These are phyloP conservation scores for Vitis rupestris DNA, from an alignment of 164 flowering plant genomes.

Conservation along the genomic window DNA sequence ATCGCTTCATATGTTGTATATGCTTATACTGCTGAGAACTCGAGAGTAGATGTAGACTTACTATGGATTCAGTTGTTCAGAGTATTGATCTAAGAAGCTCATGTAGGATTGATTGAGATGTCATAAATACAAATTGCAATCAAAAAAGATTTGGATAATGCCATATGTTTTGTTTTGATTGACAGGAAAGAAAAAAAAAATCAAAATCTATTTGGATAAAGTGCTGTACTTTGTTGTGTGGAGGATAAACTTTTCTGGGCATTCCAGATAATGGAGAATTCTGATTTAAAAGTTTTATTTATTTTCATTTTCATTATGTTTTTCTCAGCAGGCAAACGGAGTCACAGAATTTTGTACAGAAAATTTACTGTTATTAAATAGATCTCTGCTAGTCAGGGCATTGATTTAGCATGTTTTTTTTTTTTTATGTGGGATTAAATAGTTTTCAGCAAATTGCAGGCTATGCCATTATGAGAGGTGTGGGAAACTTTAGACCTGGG, in stretches of 20 bases:
- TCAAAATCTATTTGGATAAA: background rate
- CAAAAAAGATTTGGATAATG: background rate
- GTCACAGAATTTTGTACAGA: too few species aligned
- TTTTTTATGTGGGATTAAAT: background rate
- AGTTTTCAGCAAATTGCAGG: slow-evolving; percentile 32
- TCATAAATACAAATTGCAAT: background rate
- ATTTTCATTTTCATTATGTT: background rate
- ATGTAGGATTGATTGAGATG: too few species aligned
- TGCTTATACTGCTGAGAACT: background rate
- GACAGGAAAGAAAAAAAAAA: background rate
- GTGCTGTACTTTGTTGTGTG: background rate
- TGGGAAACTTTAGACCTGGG: slow-evolving; percentile 18
- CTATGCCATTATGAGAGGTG: slow-evolving; percentile 29
- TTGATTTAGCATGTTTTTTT: too few species aligned
- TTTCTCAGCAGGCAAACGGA: background rate
- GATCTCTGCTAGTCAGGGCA: too few species aligned
- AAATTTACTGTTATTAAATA: too few species aligned
- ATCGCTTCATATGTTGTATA: background rate
- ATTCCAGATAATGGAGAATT: too few species aligned
- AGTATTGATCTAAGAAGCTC: too few species aligned
- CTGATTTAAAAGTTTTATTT: background rate
- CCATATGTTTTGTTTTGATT: background rate
- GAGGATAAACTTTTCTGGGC: too few species aligned
- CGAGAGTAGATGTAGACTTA: background rate
- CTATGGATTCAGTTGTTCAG: too few species aligned